Evolutionary conservation across 495 filamentous ascomycete species (phyloP).

Genomic region (Tetracladium setigerum): DNA sequence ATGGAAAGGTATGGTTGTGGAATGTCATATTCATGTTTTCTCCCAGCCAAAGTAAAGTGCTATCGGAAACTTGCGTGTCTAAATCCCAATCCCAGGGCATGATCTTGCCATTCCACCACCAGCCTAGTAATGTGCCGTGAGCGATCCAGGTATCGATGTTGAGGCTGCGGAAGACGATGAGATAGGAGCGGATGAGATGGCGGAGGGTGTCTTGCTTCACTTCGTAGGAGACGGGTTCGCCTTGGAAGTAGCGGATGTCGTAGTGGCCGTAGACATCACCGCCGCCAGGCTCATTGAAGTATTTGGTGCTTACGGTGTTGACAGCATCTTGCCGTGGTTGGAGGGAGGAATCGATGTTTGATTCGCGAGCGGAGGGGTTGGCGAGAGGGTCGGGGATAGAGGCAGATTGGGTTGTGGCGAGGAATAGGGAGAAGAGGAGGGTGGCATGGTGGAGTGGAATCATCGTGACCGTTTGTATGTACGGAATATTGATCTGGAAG

Average conservation of each 20-base stretch:
- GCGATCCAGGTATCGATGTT: conserved; percentile 79
- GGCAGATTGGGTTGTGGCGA: conserved; percentile 3
- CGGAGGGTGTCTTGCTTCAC: conserved; percentile 55
- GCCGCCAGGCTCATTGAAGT: conserved; percentile 46
- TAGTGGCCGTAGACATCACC: conserved; percentile 58
- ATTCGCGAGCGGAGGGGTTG: neutral
- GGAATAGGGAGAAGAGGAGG: conserved; percentile 4
- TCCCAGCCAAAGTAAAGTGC: conserved; percentile 55
- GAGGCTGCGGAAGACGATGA: conserved; percentile 54
- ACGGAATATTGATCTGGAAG: too few relatives aligned
- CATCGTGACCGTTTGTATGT: too few relatives aligned
- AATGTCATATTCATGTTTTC: conserved; percentile 56
- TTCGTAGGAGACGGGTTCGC: conserved; percentile 48
- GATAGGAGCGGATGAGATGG: conserved; percentile 66
- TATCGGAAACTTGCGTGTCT: conserved; percentile 68
- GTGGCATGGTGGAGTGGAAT: neutral
- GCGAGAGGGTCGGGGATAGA: neutral
- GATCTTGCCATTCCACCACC: conserved; percentile 86
- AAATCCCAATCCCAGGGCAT: conserved; percentile 87
- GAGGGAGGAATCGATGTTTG: neutral
- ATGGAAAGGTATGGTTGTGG: conserved; percentile 48
- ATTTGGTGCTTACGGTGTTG: conserved; percentile 13
- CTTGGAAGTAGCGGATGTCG: conserved; percentile 60
- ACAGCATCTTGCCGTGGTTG: neutral
- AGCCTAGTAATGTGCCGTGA: conserved; percentile 79